These are phyloP conservation scores for Saussurea involucrata DNA, from an alignment of 129 eudicot species.

Conservation along the genomic window DNA sequence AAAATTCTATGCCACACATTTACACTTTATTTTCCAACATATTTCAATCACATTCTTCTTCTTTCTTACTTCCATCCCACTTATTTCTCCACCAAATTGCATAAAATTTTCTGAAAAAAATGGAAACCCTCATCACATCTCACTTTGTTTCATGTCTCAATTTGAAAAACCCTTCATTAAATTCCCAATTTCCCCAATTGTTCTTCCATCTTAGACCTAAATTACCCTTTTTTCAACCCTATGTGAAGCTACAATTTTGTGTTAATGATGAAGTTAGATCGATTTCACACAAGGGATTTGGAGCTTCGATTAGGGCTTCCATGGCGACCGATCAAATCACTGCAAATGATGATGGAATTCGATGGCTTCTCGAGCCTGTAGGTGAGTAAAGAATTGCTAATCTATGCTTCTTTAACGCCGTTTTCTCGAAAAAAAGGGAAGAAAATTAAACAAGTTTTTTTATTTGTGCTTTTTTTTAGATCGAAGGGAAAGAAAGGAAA, in stretches of 20 bases:
- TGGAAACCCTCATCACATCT: slow-evolving; percentile 33
- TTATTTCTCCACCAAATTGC: slow-evolving; percentile 1
- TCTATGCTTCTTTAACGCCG: neutral
- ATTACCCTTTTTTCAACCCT: neutral
- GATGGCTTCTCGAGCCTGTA: slow-evolving; percentile 85
- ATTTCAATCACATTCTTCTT: slow-evolving; percentile 3
- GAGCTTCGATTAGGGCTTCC: slow-evolving; percentile 40
- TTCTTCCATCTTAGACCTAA: slow-evolving; percentile 3
- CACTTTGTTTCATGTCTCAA: slow-evolving; percentile 30
- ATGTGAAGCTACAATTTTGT: neutral
- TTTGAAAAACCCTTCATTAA: slow-evolving; percentile 14
- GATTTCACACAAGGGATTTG: slow-evolving; percentile 9
- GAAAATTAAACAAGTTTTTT: too few species aligned
- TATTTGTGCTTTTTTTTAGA: too few species aligned
- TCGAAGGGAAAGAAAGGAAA: too few species aligned
- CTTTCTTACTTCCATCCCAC: neutral
- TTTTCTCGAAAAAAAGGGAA: too few species aligned
- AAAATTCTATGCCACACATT: slow-evolving; percentile 33
- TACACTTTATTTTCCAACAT: neutral
- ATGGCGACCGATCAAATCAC: slow-evolving; percentile 21
- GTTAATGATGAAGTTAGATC: neutral
- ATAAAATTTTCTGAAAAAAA: neutral
- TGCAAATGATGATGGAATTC: slow-evolving; percentile 28
- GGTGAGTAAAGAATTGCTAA: slow-evolving; percentile 45
- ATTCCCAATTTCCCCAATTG: slow-evolving; percentile 12